Evolutionary conservation across 371 early-diverging fungal genomes (phyloP), one percentile per base, ranked within the genome.

Genomic region (Haplosporangium sp.): DNA sequence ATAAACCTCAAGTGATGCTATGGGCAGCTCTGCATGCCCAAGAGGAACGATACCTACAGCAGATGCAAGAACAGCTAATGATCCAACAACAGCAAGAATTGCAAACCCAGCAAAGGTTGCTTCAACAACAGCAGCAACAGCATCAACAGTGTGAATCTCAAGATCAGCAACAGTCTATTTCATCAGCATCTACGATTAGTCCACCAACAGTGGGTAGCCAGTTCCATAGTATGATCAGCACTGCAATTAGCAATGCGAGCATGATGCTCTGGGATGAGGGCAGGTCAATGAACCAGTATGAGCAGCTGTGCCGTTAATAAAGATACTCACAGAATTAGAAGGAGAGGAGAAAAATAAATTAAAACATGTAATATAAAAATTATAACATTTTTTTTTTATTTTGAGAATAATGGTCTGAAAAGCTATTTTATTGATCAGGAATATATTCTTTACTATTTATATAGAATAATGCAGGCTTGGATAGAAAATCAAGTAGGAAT

Each of bases 221-320:
- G 0, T 74, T 74, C 35, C 65, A 74, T 13, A 78, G 64, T 52
- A 57, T 78, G 74, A 73, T 78, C 58, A 74, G 71, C 56, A 67
- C 40, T 34, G 74, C 68, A 3, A 78, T 78, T 55, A 73, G 74
- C 57, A 78, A 78, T 50, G 79, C 79, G 2, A 78, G 79, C 19
- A 78, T 74, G 79, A 70, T 69, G 70, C 79, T 78, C 35, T 78
- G 79, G 79, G 79, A 78, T 35, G 79, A 78, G 40, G 71, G 61
- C n/a, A n/a, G 59, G 9, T 57, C 71, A 37, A 40, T 42, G 57
- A 71, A 63, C 53, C 74, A 67, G 20, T 79, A 79, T 53, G 79
- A 79, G 45, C 73, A 71, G 37, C 42, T 79, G 3, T 79, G 79
- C 17, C 79, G 79, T 27, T 79, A 57, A 57, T 4, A 27, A 57